Evolutionary conservation across 768 basidiomycete species (phyloP).

Genomic region (Collybiopsis luxurians): DNA sequence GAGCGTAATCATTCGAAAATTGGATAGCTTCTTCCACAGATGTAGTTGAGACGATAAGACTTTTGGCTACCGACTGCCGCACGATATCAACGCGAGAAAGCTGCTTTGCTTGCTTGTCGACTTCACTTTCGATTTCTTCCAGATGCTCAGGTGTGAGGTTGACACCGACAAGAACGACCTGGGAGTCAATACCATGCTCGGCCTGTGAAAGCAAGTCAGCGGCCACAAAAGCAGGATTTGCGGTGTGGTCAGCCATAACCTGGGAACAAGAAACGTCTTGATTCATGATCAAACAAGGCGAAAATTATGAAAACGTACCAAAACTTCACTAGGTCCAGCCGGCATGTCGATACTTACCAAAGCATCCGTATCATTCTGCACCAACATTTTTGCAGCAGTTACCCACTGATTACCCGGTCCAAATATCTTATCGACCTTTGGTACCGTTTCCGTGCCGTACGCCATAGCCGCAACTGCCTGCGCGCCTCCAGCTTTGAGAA

Average conservation of each 20-base stretch:
- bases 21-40: conserved; percentile 72
- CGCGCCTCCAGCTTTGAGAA: conserved; percentile 94
- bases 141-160: conserved; percentile 61
- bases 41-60: conserved; percentile 76
- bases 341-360: conserved; percentile 99
- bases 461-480: conserved; percentile 96
- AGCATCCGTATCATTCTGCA: conserved; percentile 97
- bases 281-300: background rate
- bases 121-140: conserved; percentile 74
- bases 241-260: conserved; percentile 92
- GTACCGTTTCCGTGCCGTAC: conserved; percentile 92
- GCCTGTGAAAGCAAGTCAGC: conserved; percentile 97
- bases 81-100: conserved; percentile 89
- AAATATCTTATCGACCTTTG: conserved; percentile 99
- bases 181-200: conserved; percentile 97
- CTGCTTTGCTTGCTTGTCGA: conserved; percentile 84
- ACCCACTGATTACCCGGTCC: conserved; percentile 99
- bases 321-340: conserved; percentile 95
- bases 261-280: conserved; percentile 31
- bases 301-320: conserved; percentile 56
- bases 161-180: conserved; percentile 90
- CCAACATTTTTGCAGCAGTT: conserved; percentile 98
- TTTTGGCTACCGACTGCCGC: conserved; percentile 84
- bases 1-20: conserved; percentile 98
- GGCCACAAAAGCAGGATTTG: conserved; percentile 87